Percentiles rank a stretch among this genome's conserved stretches.
These are phyloP conservation scores for Colletotrichum neosansevieriae DNA, from an alignment of 2,329 filamentous ascomycete genomes.

Conservation along the genomic window DNA sequence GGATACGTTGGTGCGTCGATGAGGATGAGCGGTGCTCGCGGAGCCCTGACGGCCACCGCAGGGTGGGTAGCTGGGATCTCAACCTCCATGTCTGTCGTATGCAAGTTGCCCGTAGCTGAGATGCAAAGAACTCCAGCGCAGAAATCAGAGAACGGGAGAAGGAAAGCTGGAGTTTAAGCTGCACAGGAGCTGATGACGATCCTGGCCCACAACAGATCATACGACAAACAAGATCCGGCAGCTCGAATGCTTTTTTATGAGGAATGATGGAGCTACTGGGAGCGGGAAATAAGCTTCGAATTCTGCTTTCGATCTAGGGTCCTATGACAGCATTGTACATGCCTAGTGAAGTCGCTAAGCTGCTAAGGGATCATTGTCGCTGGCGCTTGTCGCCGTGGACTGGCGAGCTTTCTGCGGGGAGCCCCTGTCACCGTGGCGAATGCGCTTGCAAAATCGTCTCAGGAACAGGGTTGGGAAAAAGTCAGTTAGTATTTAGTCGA, in stretches of 20 bases:
- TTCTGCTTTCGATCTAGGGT: conserved; percentile 20
- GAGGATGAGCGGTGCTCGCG: conserved; percentile 44
- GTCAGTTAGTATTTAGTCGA: too few species aligned
- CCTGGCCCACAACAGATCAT: conserved; percentile 3
- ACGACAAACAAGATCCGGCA: not conserved
- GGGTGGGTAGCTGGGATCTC: conserved; percentile 45
- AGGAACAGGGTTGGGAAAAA: too few species aligned
- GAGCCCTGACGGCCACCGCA: conserved; percentile 44
- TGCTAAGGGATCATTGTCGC: not conserved
- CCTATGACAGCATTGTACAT: conserved; percentile 39
- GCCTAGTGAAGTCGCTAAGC: conserved; percentile 22
- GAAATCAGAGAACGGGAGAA: not conserved
- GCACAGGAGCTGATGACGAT: not conserved
- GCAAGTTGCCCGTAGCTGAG: not conserved
- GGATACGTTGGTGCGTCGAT: conserved; percentile 45
- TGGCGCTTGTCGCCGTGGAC: not conserved
- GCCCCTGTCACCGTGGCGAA: conserved; percentile 23
- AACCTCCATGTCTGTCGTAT: conserved; percentile 21
- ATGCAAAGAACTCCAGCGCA: not conserved
- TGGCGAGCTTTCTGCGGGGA: conserved; percentile 16
- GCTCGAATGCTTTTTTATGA: conserved; percentile 1
- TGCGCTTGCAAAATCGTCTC: conserved; percentile 15
- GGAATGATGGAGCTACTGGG: not conserved
- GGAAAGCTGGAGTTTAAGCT: not conserved
- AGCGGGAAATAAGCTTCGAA: conserved; percentile 19